Base-by-base conservation (phyloP, 78 protist species). In the Emiliania huxleyi region DNA sequence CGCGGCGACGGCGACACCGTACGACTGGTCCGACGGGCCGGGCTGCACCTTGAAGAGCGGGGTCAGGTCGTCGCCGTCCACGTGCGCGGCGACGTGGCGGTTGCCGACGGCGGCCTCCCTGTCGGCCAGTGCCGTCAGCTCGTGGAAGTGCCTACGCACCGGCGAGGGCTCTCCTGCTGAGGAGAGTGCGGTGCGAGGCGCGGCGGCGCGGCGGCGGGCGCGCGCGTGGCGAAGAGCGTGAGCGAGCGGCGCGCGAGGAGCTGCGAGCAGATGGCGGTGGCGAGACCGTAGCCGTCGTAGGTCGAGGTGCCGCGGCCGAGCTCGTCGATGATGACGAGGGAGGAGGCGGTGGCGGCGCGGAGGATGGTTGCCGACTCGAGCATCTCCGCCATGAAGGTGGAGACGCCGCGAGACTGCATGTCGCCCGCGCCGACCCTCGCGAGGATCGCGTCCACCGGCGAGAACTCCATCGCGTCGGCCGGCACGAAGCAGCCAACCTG, bases 261-360 rank as follows among this genome's bases (percentile, higher is more conserved):
- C 49, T 94, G 93, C 95, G 97, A 98, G 0, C 98, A 95, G 40
- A 99, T 98, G 43, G 98, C 98, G 97, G 97, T 97, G 42, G 99
- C 99, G 12, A 99, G 97, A 55, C 99, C 99, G 77, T 96, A 98
- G 8, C 99, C 99, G 83, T 99, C 99, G 93, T 96, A 97, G 0
- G 99, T 99, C 21, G 99, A 98, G 18, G 99, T 99, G 19, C 99
- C 99, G 5, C 99, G 62, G 0, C 99, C 99, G 2, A 99, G 97
- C 94, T 99, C 99, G 94, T 99, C 99, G 42, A 99, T 95, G 88
- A 99, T 96, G 25, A 99, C 90, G 4, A 99, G 93, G 8, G 99
- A 95, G 46, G 92, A 52, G 15, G 40, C 23, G 3, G 98, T 97
- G 5, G 99, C 99, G 38, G 90, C 97, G 81, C 88, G 91, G 81